Base-by-base conservation (phyloP, 768 basidiomycete species). In the Rhizopogon roseolus region DNA sequence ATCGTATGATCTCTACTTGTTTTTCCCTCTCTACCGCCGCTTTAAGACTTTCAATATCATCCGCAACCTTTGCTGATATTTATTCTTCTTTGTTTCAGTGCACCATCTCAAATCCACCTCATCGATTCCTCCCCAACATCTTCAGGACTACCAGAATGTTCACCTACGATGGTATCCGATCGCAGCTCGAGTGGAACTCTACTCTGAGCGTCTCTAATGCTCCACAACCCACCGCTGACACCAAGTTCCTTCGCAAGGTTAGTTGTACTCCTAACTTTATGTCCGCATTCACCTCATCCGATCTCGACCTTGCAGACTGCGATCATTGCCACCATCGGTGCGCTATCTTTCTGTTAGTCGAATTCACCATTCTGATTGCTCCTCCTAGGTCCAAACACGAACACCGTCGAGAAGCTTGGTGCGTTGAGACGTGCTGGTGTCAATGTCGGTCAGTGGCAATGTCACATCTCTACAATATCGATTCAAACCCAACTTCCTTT, bases 311-410 rank as follows among this genome's bases (percentile, higher is more conserved):
- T 17, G n/a, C 62, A 99, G 97, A 97, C 94, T 13, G 80, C 90
- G 56, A 98, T 99, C 74, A 98, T 99, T 71, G 96, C 95, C 55
- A 99, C 97, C 61, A 99, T 99, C 66, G 97, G 96, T 90, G 61
- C 56, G 79, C 56, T 53, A 55, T 53, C 48, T 43, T 59, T 55
- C 11, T 28, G 14, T 45, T 11, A n/a, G 40, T 13, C 42, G 5
- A 32, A 11, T 19, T n/a, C 41, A 28, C 50, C 32, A 32, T 22
- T 44, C 50, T 60, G 55, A 65, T 40, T 29, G 34, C 44, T n/a
- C 42, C 44, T n/a, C 42, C 50, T 62, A 94, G 93, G 93, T 40
- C 97, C 97, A 60, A 98, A 98, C 76, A 87, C 87, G 64, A 98
- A 99, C 79, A 79, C 78, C 37, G 85, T 90, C 52, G 94, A 98